phyloP scores from a whole-genome alignment of 2,329 filamentous ascomycete genomes.

The Botrytis sinoallii region DNA sequence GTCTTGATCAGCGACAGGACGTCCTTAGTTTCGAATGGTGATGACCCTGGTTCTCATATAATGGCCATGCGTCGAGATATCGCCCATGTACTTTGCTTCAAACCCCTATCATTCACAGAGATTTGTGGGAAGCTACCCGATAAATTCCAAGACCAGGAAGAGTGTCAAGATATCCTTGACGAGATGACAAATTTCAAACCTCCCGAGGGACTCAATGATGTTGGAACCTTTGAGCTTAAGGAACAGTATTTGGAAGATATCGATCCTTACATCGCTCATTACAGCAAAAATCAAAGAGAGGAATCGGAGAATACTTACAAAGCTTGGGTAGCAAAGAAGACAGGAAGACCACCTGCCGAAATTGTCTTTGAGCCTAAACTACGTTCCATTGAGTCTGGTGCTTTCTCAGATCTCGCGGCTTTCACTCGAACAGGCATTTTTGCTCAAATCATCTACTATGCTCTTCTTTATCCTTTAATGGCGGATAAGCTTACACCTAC shows the following conservation, averaged over 20 bases:
- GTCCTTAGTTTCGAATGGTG: constrained; percentile 66
- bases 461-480: constrained; percentile 75
- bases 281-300: constrained; percentile 94
- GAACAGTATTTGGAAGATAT: constrained; percentile 81
- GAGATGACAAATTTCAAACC: constrained; percentile 86
- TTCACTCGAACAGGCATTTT: constrained; percentile 87
- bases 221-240: constrained; percentile 90
- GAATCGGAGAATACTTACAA: constrained; percentile 90
- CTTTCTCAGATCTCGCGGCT: constrained; percentile 70
- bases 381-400: constrained; percentile 69
- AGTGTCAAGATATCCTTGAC: constrained; percentile 79
- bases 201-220: constrained; percentile 87
- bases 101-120: constrained; percentile 91
- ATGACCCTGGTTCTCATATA: constrained; percentile 62
- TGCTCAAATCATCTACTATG: constrained; percentile 84
- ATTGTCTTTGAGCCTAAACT: constrained; percentile 90
- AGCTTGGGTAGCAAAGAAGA: constrained; percentile 81
- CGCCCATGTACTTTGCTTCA: constrained; percentile 92
- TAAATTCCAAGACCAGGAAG: constrained; percentile 82
- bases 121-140: constrained; percentile 83
- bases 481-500: constrained; percentile 66
- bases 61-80: constrained; percentile 83
- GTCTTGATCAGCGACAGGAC: constrained; percentile 86
- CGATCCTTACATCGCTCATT: constrained; percentile 94
- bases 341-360: constrained; percentile 74